These are phyloP conservation scores for Monilinia polystroma DNA, from an alignment of 2,329 filamentous ascomycete species.

Conservation along the genomic window DNA sequence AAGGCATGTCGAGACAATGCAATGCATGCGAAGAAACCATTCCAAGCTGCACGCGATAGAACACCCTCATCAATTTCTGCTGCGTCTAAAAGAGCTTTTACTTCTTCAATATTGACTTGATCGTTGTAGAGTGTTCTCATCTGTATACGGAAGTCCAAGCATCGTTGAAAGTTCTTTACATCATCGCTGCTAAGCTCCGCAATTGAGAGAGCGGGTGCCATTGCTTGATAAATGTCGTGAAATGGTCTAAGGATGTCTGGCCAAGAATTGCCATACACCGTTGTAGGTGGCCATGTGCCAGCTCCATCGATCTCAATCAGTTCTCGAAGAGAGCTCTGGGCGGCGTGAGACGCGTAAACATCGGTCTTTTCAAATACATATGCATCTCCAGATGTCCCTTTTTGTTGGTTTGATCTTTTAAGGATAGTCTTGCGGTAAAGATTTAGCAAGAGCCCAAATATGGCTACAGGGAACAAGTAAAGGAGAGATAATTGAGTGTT, in stretches of 20 bases:
- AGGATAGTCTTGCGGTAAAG: conserved; percentile 5
- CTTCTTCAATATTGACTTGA: conserved; percentile 12
- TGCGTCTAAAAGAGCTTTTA: conserved; percentile 23
- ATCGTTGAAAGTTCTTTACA: conserved; percentile 31
- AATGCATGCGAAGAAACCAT: conserved; percentile 41
- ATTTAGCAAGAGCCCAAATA: conserved; percentile 8
- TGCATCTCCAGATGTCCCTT: neutral
- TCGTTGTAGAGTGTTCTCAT: conserved; percentile 18
- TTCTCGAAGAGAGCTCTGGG: conserved; percentile 5
- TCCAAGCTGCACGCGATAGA: conserved; percentile 39
- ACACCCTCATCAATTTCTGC: conserved; percentile 34
- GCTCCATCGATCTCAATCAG: conserved; percentile 29
- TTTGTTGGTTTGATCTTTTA: neutral
- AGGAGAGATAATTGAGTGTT: conserved; percentile 9
- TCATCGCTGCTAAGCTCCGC: conserved; percentile 36
- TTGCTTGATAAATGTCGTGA: conserved; percentile 39
- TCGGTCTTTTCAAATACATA: neutral
- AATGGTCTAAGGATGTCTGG: conserved; percentile 38
- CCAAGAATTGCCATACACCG: conserved; percentile 34
- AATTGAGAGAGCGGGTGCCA: conserved; percentile 35
- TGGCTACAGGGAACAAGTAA: conserved; percentile 4
- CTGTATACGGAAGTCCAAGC: conserved; percentile 21
- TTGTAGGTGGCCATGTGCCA: conserved; percentile 33
- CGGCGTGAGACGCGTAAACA: conserved; percentile 4
- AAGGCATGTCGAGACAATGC: conserved; percentile 41